Base-by-base conservation (phyloP, 176 grass and related monocot species). In the Miscanthus lutarioriparius region DNA sequence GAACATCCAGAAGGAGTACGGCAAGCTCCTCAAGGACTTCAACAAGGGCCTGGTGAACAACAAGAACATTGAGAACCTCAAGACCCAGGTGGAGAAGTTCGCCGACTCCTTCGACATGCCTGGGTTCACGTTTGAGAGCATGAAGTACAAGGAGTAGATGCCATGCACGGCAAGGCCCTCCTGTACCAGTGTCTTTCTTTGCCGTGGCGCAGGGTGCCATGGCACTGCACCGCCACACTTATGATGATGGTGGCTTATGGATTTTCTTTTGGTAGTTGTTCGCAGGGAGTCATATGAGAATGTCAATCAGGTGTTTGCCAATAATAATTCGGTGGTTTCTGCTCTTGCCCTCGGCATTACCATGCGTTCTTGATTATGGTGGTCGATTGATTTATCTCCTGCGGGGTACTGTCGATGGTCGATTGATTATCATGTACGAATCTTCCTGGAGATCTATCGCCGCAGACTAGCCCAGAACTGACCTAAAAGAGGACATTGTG, bases 11-110 rank as follows among this genome's bases (percentile, higher is more conserved):
- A 92, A 95, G 91, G 87, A 98, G 88, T 82, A 90, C 1, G 96
- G 96, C 7, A 98, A 98, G 82, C 86, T 93, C 38, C 91, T 95
- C 48, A 95, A 87, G 83, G 93, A 98, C 80, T 98, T 98, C 87
- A 92, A 91, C 83, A 95, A 95, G 83, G 93, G 91, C 22, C 87
- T 98, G 70, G 87, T 82, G 79, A 89, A 90, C 80, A 98, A 95
- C 85, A 87, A 92, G 77, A 87, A 95, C 17, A 98, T 93, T 0
- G 89, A 93, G 73, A 84, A 81, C 72, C 89, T 98, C 30, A 98
- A 88, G 75, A 81, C 19, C 0, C 74, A 90, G n/a, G 96, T 98
- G 0, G 89, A 95, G 83, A 98, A 93, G 87, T 98, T 98, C 4
- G 81, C 93, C 0, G 63, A 84, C 73, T 93, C 92, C 12, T 98